phyloP scores from a whole-genome alignment of 2,329 filamentous ascomycete genomes.

The Pseudovirgaria hyperparasitica region DNA sequence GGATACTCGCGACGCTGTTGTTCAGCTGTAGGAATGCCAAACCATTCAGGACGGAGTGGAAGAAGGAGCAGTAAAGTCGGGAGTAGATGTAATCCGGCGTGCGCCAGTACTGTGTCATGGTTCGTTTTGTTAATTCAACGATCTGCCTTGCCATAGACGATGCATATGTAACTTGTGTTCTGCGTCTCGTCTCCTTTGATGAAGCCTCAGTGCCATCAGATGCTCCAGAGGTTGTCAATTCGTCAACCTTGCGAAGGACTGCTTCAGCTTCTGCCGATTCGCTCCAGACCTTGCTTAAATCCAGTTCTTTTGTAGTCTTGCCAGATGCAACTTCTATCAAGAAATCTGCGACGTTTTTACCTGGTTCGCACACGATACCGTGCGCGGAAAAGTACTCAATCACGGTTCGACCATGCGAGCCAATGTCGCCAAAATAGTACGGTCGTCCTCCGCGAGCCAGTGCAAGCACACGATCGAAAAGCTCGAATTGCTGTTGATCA shows the following conservation, averaged over 20 bases:
- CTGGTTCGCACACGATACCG: constrained; percentile 46
- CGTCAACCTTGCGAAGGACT: constrained; percentile 48
- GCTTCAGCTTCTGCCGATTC: constrained; percentile 61
- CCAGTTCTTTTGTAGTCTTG: too few relatives aligned
- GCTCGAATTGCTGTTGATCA: constrained; percentile 73
- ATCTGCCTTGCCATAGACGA: constrained; percentile 71
- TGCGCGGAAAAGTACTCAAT: constrained; percentile 40
- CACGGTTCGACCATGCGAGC: constrained; percentile 58
- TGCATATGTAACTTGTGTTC: constrained; percentile 73
- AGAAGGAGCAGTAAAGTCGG: constrained; percentile 70
- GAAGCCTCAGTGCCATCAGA: constrained; percentile 31
- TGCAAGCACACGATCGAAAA: constrained; percentile 72
- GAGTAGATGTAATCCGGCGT: constrained; percentile 85
- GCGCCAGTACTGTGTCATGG: constrained; percentile 70
- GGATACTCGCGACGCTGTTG: constrained; percentile 60
- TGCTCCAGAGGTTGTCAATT: constrained; percentile 35
- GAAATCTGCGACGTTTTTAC: constrained; percentile 54
- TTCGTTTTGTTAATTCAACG: constrained; percentile 58
- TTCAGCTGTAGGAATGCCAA: constrained; percentile 69
- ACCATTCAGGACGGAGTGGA: constrained; percentile 66
- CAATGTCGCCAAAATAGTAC: constrained; percentile 80
- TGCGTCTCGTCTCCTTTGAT: too few relatives aligned
- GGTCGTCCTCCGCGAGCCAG: constrained; percentile 66
- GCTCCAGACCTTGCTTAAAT: constrained; percentile 72
- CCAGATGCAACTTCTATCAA: constrained; percentile 80